Conservation (phyloP, 495 filamentous ascomycete species). For the Penicillium manginii region DNA sequence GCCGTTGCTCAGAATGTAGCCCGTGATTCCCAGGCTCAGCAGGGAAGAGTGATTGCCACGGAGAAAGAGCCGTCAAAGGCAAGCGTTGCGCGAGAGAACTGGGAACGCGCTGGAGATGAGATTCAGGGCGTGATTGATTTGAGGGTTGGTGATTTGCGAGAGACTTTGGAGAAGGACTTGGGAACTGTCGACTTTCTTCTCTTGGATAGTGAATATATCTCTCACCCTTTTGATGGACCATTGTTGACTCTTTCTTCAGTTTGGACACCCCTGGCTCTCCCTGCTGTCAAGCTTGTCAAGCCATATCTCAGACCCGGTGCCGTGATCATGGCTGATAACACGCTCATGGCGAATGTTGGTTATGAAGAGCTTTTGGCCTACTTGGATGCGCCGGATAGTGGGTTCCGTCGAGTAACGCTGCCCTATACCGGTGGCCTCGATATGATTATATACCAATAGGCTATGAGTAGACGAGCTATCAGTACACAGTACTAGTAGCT, state of each 20-base stretch:
- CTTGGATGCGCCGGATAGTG: constrained; percentile 25
- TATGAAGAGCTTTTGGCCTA: constrained; percentile 45
- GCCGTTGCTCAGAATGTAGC: constrained; percentile 46
- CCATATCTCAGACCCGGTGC: constrained; percentile 49
- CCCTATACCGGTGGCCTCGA: constrained; percentile 28
- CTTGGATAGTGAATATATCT: constrained; percentile 54
- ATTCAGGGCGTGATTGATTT: constrained; percentile 54
- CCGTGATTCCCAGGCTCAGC: background rate
- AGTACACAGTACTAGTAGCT: no score
- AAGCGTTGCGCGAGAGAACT: constrained; percentile 46
- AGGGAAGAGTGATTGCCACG: constrained; percentile 56
- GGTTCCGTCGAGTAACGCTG: constrained; percentile 24
- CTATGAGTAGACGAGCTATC: no score
- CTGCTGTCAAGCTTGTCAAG: constrained; percentile 50
- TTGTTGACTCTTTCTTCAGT: constrained; percentile 36
- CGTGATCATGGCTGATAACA: constrained; percentile 58
- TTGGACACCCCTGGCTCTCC: constrained; percentile 56
- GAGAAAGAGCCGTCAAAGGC: constrained; percentile 59
- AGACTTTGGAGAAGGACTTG: constrained; percentile 50
- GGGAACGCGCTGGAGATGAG: constrained; percentile 46
- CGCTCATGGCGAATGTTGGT: constrained; percentile 26
- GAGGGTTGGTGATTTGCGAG: constrained; percentile 56
- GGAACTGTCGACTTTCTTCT: constrained; percentile 57
- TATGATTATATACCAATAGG: constrained; percentile 29
- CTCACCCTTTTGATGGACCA: background rate